Percentiles rank a stretch among this genome's conserved stretches.
phyloP scores from a whole-genome alignment of 73 alveolate species.

The Stentor coeruleus region DNA sequence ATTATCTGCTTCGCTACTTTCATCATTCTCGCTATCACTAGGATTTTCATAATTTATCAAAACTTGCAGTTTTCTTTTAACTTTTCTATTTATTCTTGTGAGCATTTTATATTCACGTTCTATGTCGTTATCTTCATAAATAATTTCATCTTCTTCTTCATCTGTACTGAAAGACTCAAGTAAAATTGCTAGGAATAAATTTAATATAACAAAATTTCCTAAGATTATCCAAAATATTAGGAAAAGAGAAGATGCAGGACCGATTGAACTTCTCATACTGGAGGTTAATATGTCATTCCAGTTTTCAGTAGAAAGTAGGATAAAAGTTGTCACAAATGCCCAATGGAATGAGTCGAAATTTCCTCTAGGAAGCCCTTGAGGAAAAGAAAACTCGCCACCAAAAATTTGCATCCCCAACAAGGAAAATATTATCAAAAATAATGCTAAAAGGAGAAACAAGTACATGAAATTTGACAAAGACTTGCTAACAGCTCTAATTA shows the following conservation, averaged over 20 bases:
- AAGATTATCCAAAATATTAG: slow-evolving; percentile 86
- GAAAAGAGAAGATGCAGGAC: slow-evolving; percentile 40
- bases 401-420: slow-evolving; percentile 68
- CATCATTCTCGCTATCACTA: background rate
- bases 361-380: slow-evolving; percentile 44
- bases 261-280: slow-evolving; percentile 26
- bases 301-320: slow-evolving; percentile 68
- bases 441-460: slow-evolving; percentile 71
- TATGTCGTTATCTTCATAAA: background rate
- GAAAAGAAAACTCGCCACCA: slow-evolving; percentile 39
- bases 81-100: background rate
- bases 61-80: background rate
- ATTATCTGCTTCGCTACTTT: background rate
- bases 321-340: slow-evolving; percentile 66
- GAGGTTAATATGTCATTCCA: slow-evolving; percentile 64
- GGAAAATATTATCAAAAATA: slow-evolving; percentile 89
- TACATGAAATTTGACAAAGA: slow-evolving; percentile 27
- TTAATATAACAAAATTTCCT: slow-evolving; percentile 92
- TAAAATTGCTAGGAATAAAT: slow-evolving; percentile 87
- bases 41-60: background rate
- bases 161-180: slow-evolving; percentile 81
- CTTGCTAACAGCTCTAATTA: slow-evolving; percentile 68
- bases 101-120: background rate
- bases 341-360: slow-evolving; percentile 60
- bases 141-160: slow-evolving; percentile 49